phyloP scores from a whole-genome alignment of 805 yeast species.

The Suhomyces kilbournensis region DNA sequence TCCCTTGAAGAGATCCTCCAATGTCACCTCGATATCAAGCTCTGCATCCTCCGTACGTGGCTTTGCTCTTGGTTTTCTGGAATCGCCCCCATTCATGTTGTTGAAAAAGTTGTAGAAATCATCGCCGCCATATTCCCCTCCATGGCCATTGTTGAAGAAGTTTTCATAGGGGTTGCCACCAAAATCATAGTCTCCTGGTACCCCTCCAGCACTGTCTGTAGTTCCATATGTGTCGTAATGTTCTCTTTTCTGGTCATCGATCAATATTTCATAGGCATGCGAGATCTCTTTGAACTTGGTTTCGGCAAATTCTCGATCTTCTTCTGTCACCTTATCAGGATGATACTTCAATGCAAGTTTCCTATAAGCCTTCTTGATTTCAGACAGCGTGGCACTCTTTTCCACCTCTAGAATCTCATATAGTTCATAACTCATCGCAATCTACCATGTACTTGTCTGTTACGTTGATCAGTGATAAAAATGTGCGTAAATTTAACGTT shows the following conservation, averaged over 20 bases:
- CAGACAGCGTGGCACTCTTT: constrained; percentile 59
- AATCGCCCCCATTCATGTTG: constrained; percentile 33
- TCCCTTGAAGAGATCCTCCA: constrained; percentile 79
- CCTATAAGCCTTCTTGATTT: constrained; percentile 82
- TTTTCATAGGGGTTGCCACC: constrained; percentile 40
- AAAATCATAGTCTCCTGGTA: constrained; percentile 12
- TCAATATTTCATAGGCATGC: constrained; percentile 80
- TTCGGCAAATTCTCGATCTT: constrained; percentile 66
- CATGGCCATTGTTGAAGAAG: constrained; percentile 30
- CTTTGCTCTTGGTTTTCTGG: constrained; percentile 14
- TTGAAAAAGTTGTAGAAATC: constrained; percentile 74
- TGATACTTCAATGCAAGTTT: constrained; percentile 79
- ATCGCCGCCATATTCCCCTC: constrained; percentile 56
- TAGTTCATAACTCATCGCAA: constrained; percentile 13
- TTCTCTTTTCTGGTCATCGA: constrained; percentile 61
- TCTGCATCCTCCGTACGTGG: constrained; percentile 63
- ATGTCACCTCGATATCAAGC: constrained; percentile 59
- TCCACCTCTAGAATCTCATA: constrained; percentile 74
- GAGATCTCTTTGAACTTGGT: constrained; percentile 76
- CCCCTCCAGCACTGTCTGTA: constrained; percentile 23
- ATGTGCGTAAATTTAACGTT: neutral
- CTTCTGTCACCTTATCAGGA: constrained; percentile 82
- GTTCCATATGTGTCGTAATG: constrained; percentile 60
- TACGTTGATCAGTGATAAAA: neutral
- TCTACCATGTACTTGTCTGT: neutral